Conservation (phyloP, 371 early-diverging fungal species). For the Mucor piriformis region DNA sequence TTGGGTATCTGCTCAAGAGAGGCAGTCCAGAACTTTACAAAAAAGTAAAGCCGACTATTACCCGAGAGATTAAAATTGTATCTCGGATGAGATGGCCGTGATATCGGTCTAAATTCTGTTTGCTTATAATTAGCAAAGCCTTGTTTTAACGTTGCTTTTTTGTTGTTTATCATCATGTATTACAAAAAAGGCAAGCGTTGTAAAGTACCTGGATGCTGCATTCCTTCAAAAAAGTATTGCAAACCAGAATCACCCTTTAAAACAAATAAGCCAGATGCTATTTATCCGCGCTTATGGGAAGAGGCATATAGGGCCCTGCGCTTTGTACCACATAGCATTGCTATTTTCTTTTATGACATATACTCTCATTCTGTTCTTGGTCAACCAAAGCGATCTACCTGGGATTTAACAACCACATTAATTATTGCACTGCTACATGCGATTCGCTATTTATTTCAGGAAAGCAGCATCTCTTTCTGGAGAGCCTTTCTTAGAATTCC, state of each 20-base stretch:
- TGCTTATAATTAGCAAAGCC: not conserved
- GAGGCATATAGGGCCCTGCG: not conserved
- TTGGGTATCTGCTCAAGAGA: too few relatives aligned
- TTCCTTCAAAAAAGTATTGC: not conserved
- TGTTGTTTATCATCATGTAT: not conserved
- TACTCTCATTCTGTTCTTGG: not conserved
- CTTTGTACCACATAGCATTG: not conserved
- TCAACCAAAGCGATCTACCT: conserved; percentile 8
- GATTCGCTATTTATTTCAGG: not conserved
- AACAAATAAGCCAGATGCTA: not conserved
- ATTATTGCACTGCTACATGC: not conserved
- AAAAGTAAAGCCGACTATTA: not conserved
- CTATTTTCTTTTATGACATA: not conserved
- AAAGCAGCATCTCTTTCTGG: conserved; percentile 1
- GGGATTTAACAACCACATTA: conserved; percentile 5
- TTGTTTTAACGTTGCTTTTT: not conserved
- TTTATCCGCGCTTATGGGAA: conserved; percentile 5
- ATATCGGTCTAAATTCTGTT: not conserved
- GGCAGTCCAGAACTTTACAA: not conserved
- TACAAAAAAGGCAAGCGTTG: conserved; percentile 6
- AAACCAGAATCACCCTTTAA: not conserved
- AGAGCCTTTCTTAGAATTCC: not conserved
- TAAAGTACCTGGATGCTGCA: conserved; percentile 9
- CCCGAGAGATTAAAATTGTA: not conserved
- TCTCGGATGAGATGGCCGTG: not conserved